A percentile compares a stretch with the other conserved stretches of the same genome.
Conservation (phyloP, 2,329 filamentous ascomycete genomes). For the Venturia asperata region DNA sequence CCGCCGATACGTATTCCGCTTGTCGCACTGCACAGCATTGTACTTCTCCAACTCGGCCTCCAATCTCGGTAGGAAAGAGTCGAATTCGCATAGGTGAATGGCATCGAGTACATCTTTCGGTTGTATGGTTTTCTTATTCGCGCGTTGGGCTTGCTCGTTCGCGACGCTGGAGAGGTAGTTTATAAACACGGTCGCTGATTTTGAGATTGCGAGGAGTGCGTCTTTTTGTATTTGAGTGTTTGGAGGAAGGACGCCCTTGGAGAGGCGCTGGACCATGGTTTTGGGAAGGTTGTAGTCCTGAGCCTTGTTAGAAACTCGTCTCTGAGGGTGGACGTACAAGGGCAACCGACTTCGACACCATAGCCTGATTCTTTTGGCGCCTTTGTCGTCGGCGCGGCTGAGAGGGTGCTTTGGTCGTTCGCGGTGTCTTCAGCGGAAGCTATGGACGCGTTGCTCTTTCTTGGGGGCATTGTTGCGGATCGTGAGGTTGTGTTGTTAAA, state of each 20-base stretch:
- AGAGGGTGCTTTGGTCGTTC: constrained; percentile 5
- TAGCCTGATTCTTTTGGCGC: constrained; percentile 2
- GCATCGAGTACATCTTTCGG: constrained; percentile 70
- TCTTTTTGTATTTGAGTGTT: constrained; percentile 81
- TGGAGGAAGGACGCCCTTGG: constrained; percentile 70
- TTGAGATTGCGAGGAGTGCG: constrained; percentile 69
- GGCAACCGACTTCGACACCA: constrained; percentile 1
- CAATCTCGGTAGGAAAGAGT: constrained; percentile 60
- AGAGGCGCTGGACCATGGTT: constrained; percentile 71
- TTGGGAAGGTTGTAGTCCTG: constrained; percentile 72
- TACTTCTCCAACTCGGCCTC: constrained; percentile 74
- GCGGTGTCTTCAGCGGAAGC: constrained; percentile 7
- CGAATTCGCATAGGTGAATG: constrained; percentile 68
- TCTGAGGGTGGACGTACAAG: background rate
- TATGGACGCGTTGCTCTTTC: constrained; percentile 17
- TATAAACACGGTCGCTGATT: constrained; percentile 77
- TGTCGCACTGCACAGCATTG: constrained; percentile 64
- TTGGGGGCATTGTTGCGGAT: constrained; percentile 13
- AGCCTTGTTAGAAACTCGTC: background rate
- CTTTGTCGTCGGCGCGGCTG: background rate
- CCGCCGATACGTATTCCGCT: constrained; percentile 65
- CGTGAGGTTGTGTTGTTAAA: background rate
- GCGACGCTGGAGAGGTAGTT: constrained; percentile 70
- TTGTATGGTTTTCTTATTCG: constrained; percentile 71
- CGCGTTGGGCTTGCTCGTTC: constrained; percentile 59